A percentile compares a stretch with the other conserved stretches of the same genome.
phyloP scores from a whole-genome alignment of 108 stramenopile genomes.

The Schizochytrium sp. region DNA sequence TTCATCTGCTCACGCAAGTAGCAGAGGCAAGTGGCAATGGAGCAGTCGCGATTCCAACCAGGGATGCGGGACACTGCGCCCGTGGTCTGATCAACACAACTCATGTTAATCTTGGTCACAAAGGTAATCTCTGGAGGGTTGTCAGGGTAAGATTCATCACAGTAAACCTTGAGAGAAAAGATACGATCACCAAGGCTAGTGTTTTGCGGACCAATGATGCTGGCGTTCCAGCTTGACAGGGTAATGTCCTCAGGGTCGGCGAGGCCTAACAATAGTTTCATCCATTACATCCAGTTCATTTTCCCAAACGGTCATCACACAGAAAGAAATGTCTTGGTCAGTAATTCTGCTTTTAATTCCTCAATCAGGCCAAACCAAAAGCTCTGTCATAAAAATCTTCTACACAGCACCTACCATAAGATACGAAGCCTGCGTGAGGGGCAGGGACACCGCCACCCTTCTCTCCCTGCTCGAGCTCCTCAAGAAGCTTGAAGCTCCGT shows the following conservation, averaged over 20 bases:
- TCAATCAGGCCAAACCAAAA: too few relatives aligned
- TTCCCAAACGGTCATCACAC: too few relatives aligned
- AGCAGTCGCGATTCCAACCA: conserved; percentile 57
- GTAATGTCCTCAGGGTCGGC: conserved; percentile 53
- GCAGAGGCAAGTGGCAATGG: conserved; percentile 58
- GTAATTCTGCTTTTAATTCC: too few relatives aligned
- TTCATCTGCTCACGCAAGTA: conserved; percentile 58
- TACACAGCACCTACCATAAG: conserved; percentile 7
- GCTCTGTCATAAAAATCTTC: too few relatives aligned
- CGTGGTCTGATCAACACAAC: background rate
- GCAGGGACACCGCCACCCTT: conserved; percentile 56
- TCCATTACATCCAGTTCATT: too few relatives aligned
- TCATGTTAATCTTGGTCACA: conserved; percentile 50
- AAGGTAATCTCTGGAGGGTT: conserved; percentile 51
- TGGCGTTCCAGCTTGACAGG: conserved; percentile 45
- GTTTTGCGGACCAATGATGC: conserved; percentile 51
- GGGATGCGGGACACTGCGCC: conserved; percentile 18
- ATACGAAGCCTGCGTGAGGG: conserved; percentile 42
- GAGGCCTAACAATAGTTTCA: background rate
- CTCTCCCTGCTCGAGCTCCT: conserved; percentile 51
- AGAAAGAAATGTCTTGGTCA: too few relatives aligned
- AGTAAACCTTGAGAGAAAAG: conserved; percentile 41
- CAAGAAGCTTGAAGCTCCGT: conserved; percentile 51
- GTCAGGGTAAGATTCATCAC: conserved; percentile 51
- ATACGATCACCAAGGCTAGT: conserved; percentile 42